A percentile compares a stretch with the other conserved stretches of the same genome.
Conservation (phyloP, 2,329 filamentous ascomycete genomes). For the Colletotrichum agaves region DNA sequence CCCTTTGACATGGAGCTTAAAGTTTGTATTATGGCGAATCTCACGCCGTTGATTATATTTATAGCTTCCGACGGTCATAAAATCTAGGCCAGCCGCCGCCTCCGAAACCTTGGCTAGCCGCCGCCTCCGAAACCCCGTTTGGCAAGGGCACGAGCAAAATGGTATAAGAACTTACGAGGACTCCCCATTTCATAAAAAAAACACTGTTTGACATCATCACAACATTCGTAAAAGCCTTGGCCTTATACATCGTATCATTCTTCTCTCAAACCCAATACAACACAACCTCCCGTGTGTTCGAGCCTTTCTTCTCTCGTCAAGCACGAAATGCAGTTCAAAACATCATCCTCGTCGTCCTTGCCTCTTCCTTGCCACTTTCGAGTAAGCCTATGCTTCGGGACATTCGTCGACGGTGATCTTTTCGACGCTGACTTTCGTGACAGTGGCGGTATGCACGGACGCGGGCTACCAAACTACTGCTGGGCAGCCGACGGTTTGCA, state of each 20-base stretch:
- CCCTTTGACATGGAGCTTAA: neutral
- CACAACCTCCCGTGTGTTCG: too few species aligned
- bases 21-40: neutral
- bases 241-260: too few species aligned
- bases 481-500: constrained; percentile 7
- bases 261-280: too few species aligned
- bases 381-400: neutral
- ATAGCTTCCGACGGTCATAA: neutral
- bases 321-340: neutral
- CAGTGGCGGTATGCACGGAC: constrained; percentile 6
- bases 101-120: too few species aligned
- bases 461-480: constrained; percentile 11
- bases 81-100: too few species aligned
- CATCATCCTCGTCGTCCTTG: neutral
- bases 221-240: neutral
- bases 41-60: neutral
- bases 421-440: too few species aligned
- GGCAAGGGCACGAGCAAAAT: too few species aligned
- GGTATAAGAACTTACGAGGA: too few species aligned
- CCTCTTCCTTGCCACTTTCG: neutral
- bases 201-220: neutral
- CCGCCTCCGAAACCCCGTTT: too few species aligned
- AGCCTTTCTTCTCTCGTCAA: neutral
- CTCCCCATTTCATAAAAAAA: too few species aligned
- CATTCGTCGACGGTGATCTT: too few species aligned